phyloP scores from a whole-genome alignment of 78 protist genomes.

The Neovahlkampfia damariscottae region DNA sequence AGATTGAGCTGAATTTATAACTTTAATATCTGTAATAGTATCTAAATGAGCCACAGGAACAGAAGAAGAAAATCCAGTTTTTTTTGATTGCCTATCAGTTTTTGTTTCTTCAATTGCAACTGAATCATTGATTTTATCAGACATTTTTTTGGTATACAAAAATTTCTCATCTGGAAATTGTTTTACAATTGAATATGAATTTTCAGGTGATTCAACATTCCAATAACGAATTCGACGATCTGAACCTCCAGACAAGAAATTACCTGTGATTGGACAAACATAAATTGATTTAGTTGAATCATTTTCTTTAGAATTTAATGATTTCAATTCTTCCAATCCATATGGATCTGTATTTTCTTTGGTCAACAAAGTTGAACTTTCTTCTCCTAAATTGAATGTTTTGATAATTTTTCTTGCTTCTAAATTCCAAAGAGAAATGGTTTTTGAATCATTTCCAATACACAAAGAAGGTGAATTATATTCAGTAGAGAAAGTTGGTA shows the following conservation, averaged over 20 bases:
- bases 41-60: neutral
- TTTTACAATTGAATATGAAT: no score
- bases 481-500: neutral
- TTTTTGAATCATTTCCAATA: neutral
- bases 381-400: neutral
- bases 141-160: neutral
- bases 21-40: neutral
- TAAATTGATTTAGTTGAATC: neutral
- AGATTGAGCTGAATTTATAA: neutral
- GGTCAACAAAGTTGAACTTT: no score
- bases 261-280: neutral
- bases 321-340: neutral
- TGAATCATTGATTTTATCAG: neutral
- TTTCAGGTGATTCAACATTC: neutral
- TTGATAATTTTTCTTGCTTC: neutral
- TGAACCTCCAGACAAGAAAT: neutral
- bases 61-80: neutral
- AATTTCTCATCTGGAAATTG: no score
- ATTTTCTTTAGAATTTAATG: neutral
- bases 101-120: neutral
- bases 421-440: neutral
- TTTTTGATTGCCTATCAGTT: neutral
- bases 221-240: constrained; percentile 2
- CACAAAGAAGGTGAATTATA: neutral
- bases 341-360: neutral